Evolutionary conservation across 1,284 basidiomycete genomes (phyloP), one percentile per base, ranked within the genome.

Genomic region (Rhodotorula sp.): DNA sequence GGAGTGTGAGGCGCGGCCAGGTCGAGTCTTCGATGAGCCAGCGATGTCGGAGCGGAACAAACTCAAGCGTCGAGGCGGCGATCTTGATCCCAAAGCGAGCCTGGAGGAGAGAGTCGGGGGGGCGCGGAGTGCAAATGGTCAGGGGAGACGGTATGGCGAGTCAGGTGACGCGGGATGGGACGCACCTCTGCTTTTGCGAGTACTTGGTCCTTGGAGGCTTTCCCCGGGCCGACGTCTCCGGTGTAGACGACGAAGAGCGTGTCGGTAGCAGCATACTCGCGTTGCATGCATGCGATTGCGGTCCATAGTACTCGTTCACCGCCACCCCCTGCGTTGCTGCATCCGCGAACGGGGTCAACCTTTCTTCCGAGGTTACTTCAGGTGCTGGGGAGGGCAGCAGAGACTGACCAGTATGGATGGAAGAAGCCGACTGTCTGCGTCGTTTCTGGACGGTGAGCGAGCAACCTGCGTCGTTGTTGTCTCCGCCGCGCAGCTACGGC

Each of bases 261-360:
- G 65, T 90, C 83, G 2, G 86, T 86, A 67, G 92, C 85, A 42
- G 37, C n/a, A 84, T 84, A 20, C 85, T 84, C 42, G 10, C 42
- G 53, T 78, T 97, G 95, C 45, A 93, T 84, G 73, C 87, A 85
- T 0, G 88, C 84, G 29, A 99, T 86, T 0, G 94, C 95, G 1
- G 91, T 89, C 93, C 94, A 99, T 0, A 99, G 83, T 0, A 99
- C 95, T 2, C 95, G 87, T 81, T 99, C 95, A 1, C 96, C 96
- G 20, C 96, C 96, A 18, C 95, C 95, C 0, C 95, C 95, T 30
- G 95, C 94, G 84, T 99, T 96, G 80, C 94, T 96, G 77, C 4
- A 12, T 6, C 14, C 33, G n/a, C 51, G 51, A 26, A n/a, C 24
- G 6, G 48, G 20, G 48, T 15, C 51, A 53, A n/a, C 24, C 26